Conservation (phyloP, 1,139 yeast genomes). For the Zygoascus hellenicus region DNA sequence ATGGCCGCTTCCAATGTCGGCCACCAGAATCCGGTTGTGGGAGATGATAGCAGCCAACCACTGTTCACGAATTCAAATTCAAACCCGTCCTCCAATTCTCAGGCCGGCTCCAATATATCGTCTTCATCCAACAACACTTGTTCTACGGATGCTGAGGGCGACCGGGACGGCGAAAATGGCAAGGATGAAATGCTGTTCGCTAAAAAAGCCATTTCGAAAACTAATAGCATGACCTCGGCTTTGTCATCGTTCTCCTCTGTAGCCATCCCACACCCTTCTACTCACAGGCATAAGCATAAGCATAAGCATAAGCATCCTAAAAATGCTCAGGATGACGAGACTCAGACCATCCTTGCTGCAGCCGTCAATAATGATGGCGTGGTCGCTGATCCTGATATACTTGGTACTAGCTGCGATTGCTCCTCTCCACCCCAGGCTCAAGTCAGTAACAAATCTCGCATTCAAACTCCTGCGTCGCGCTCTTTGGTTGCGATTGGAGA, state of each 20-base stretch:
- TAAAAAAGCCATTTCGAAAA: conserved; percentile 17
- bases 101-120: not conserved
- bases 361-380: not conserved
- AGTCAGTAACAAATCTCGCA: conserved; percentile 27
- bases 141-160: not conserved
- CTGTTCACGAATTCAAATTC: no score
- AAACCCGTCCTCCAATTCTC: not conserved
- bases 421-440: conserved; percentile 15
- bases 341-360: not conserved
- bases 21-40: no score
- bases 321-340: conserved; percentile 5
- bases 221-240: conserved; percentile 20
- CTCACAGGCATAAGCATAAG: conserved; percentile 8
- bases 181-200: conserved; percentile 16
- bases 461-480: conserved; percentile 32
- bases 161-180: conserved; percentile 1
- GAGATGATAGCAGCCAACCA: no score
- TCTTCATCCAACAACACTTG: not conserved
- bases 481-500: conserved; percentile 21
- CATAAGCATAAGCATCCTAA: conserved; percentile 11
- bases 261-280: not conserved
- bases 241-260: conserved; percentile 19
- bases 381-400: conserved; percentile 9
- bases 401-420: conserved; percentile 25
- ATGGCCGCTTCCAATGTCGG: no score